Evolutionary conservation across 495 filamentous ascomycete species (phyloP).

Genomic region (Pyrenula aspistea): DNA sequence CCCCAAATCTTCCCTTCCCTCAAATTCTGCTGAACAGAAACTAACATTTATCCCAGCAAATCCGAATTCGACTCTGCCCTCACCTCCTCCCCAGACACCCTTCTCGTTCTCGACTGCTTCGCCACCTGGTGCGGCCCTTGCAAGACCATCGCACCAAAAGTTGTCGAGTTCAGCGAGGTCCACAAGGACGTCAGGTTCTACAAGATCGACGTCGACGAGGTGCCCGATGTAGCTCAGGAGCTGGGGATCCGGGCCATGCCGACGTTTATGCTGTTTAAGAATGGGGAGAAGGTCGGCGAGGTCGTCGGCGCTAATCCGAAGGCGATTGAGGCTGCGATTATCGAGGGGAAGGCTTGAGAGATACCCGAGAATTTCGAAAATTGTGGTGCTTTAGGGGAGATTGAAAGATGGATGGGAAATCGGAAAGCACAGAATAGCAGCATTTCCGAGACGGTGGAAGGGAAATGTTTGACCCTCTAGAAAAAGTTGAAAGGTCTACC

Average conservation of each 20-base stretch:
- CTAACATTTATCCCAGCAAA: slow-evolving; percentile 31
- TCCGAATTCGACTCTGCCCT: slow-evolving; percentile 49
- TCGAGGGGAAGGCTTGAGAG: not conserved
- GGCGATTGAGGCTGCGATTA: slow-evolving; percentile 43
- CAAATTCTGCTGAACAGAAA: no score
- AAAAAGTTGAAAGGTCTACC: no score
- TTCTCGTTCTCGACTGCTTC: slow-evolving; percentile 77
- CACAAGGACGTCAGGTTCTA: slow-evolving; percentile 55
- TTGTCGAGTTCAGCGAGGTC: slow-evolving; percentile 50
- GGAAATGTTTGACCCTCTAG: no score
- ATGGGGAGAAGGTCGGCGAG: slow-evolving; percentile 54
- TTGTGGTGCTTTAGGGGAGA: no score
- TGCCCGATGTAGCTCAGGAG: slow-evolving; percentile 63
- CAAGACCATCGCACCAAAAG: slow-evolving; percentile 70
- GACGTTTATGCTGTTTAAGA: slow-evolving; percentile 79
- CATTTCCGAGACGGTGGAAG: no score
- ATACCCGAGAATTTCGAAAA: not conserved
- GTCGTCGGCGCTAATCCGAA: slow-evolving; percentile 73
- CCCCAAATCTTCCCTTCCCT: not conserved
- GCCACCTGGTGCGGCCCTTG: slow-evolving; percentile 93
- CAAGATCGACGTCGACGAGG: slow-evolving; percentile 88
- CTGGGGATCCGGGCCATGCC: slow-evolving; percentile 90
- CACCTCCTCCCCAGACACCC: slow-evolving; percentile 15
- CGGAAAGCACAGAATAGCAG: no score
- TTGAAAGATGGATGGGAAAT: no score